Evolutionary conservation across 306 rosid genomes (phyloP).

Genomic region (Rosa chinensis): DNA sequence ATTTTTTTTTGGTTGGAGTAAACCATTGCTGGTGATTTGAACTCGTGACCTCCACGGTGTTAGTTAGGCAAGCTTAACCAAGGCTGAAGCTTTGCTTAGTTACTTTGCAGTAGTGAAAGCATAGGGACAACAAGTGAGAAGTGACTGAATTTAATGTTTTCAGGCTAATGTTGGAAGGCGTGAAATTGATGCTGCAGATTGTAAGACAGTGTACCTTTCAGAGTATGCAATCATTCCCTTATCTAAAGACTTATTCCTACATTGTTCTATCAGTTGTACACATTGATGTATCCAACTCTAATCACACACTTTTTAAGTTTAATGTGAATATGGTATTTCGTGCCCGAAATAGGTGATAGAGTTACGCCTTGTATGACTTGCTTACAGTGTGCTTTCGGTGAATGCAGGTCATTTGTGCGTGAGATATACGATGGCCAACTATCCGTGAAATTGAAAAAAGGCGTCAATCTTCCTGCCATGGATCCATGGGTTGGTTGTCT

Average conservation of each 20-base stretch:
- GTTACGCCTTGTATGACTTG: neutral
- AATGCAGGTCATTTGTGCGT: slow-evolving; percentile 72
- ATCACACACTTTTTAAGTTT: neutral
- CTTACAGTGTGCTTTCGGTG: slow-evolving; percentile 13
- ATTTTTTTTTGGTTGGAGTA: too few species aligned
- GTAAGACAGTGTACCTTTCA: slow-evolving; percentile 74
- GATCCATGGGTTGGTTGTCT: slow-evolving; percentile 79
- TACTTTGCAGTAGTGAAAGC: too few species aligned
- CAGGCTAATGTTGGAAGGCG: slow-evolving; percentile 71
- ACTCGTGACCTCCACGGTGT: too few species aligned
- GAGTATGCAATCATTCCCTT: slow-evolving; percentile 53
- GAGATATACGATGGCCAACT: slow-evolving; percentile 86
- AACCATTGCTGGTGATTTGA: too few species aligned
- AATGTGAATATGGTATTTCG: neutral
- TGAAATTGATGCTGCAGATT: slow-evolving; percentile 80
- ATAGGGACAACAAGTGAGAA: too few species aligned
- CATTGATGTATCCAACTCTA: neutral
- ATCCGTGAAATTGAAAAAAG: slow-evolving; percentile 75
- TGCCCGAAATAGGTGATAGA: neutral
- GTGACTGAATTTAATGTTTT: slow-evolving; percentile 2
- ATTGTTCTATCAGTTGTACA: slow-evolving; percentile 7
- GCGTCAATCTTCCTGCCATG: slow-evolving; percentile 80
- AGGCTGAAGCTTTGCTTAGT: too few species aligned
- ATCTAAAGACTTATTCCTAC: neutral
- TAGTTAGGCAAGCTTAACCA: too few species aligned